Evolutionary conservation across 2,329 filamentous ascomycete species (phyloP), one percentile per base, ranked within the genome.

Genomic region (Pseudogymnoascus sp.): DNA sequence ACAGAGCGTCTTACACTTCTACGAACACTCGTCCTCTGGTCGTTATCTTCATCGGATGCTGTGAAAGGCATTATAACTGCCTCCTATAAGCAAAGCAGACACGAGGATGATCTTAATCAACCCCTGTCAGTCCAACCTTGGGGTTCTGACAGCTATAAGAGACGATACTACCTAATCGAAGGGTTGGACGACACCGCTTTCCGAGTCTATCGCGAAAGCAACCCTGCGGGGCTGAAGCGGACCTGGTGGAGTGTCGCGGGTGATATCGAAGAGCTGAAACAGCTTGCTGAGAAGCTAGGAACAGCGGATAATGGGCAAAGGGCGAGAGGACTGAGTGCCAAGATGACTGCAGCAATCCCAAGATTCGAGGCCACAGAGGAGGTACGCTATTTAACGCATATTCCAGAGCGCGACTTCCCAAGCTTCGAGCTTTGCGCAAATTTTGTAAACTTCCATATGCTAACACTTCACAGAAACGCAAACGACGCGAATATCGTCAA

Each of bases 191-290:
- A 99, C 75, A 97, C 93, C 3, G 84, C 89, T 66, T 99, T 99
- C 75, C 86, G 95, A 66, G 84, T 99, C 49, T 99, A 99, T 75
- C 85, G 95, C 62, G 95, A 99, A 76, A 93, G 90, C 76, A 96
- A 96, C 71, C 89, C 91, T 11, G 86, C 87, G 4, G 83, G 88
- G 34, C 84, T 89, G 53, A 88, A 88, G 66, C 77, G 86, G 66
- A 91, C 90, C 23, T 99, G 95, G 95, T 91, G 91, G 84, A 97
- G 88, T 72, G 87, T 97, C 43, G 95, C 95, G 14, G 91, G 93
- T 5, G 88, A 82, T 59, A 97, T 99, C 59, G 91, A 96, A 4
- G 93, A 97, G 73, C 79, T 97, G 66, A 88, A 84, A 69, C 79
- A 77, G 4, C 78, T 97, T 60, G 88, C 88, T 5, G 85, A 89